These are phyloP conservation scores for Funneliformis mosseae DNA, from an alignment of 192 early-diverging fungal species.

Conservation along the genomic window DNA sequence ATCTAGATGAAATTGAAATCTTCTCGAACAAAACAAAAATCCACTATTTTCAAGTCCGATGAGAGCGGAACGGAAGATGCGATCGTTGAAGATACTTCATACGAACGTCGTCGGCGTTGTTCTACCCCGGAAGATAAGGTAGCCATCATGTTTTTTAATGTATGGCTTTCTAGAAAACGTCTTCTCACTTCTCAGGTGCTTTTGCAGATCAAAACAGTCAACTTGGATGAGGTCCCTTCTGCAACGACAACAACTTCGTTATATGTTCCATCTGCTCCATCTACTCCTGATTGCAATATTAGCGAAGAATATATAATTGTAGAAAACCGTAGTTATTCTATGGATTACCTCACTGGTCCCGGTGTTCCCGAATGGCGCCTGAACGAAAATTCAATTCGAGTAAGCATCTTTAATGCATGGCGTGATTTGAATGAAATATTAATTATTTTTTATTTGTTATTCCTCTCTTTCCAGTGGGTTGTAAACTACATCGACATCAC, in stretches of 20 bases:
- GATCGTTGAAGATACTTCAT: no score
- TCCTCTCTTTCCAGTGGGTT: slow-evolving; percentile 26
- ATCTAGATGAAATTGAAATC: no score
- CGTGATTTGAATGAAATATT: not conserved
- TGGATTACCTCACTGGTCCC: slow-evolving; percentile 8
- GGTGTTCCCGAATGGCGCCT: slow-evolving; percentile 6
- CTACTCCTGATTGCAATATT: not conserved
- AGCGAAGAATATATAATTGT: not conserved
- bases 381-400: slow-evolving; percentile 6
- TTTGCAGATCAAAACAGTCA: not conserved
- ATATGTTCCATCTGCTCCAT: not conserved
- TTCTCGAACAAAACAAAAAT: no score
- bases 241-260: not conserved
- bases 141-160: not conserved
- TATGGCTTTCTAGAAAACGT: not conserved
- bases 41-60: no score
- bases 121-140: not conserved
- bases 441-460: slow-evolving; percentile 8
- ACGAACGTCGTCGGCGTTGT: not conserved
- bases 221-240: not conserved
- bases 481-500: slow-evolving; percentile 11
- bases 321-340: not conserved
- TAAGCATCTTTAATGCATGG: slow-evolving; percentile 21
- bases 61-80: no score
- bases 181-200: not conserved